Evolutionary conservation across 768 basidiomycete species (phyloP).

Genomic region (Megacollybia marginata): DNA sequence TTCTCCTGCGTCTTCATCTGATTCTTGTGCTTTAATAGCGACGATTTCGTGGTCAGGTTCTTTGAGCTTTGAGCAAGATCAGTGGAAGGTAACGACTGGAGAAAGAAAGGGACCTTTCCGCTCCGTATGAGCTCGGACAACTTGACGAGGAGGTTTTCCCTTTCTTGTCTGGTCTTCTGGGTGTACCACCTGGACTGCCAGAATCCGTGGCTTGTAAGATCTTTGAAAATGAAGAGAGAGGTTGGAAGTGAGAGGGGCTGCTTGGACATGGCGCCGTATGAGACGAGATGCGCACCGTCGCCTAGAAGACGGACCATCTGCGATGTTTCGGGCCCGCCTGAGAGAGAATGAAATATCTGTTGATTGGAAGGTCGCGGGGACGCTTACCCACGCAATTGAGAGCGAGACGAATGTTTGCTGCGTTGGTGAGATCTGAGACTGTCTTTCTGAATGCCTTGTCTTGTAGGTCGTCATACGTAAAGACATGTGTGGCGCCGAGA

Average conservation of each 20-base stretch:
- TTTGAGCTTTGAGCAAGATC: slow-evolving; percentile 38
- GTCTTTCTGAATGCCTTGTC: slow-evolving; percentile 47
- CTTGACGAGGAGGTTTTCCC: slow-evolving; percentile 40
- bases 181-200: slow-evolving; percentile 74
- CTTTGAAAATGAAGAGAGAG: slow-evolving; percentile 79
- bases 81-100: slow-evolving; percentile 3
- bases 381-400: not conserved
- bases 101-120: slow-evolving; percentile 37
- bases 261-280: slow-evolving; percentile 90
- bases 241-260: slow-evolving; percentile 71
- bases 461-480: slow-evolving; percentile 68
- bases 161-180: slow-evolving; percentile 37
- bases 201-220: slow-evolving; percentile 68
- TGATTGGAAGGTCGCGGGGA: slow-evolving; percentile 35
- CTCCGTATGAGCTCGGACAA: slow-evolving; percentile 46
- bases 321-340: slow-evolving; percentile 62
- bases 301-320: slow-evolving; percentile 65
- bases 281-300: slow-evolving; percentile 64
- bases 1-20: slow-evolving; percentile 29
- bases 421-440: slow-evolving; percentile 58
- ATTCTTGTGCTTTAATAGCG: slow-evolving; percentile 31
- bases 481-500: slow-evolving; percentile 71
- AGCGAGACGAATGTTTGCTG: slow-evolving; percentile 7
- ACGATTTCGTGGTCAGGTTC: slow-evolving; percentile 68
- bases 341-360: no score